A percentile compares a stretch with the other conserved stretches of the same genome.
Conservation (phyloP, 805 yeast genomes). For the Candida chauliodis region DNA sequence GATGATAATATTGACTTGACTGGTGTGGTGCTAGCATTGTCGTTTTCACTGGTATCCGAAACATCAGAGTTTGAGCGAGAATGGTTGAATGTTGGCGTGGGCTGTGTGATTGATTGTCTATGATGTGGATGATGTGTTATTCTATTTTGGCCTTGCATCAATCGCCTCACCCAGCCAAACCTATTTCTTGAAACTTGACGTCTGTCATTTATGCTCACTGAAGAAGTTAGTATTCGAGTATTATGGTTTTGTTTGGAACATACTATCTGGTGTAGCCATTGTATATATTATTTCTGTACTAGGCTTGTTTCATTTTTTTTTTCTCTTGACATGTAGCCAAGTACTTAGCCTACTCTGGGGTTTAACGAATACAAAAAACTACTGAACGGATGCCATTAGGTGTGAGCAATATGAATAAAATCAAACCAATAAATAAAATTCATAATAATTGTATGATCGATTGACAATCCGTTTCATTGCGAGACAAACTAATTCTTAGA, state of each 20-base stretch:
- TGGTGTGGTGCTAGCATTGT: slow-evolving; percentile 47
- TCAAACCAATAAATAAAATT: too few species aligned
- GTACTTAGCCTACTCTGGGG: too few species aligned
- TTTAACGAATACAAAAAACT: too few species aligned
- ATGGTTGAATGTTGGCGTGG: neutral
- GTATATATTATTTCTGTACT: too few species aligned
- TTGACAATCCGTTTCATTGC: too few species aligned
- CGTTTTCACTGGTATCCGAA: slow-evolving; percentile 17
- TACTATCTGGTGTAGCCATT: slow-evolving; percentile 10
- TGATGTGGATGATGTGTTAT: neutral
- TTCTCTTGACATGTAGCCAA: too few species aligned
- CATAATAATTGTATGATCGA: too few species aligned
- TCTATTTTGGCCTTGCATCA: slow-evolving; percentile 24
- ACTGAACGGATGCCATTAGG: too few species aligned
- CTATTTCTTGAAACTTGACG: slow-evolving; percentile 27
- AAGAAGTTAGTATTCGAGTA: neutral
- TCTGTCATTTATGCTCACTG: slow-evolving; percentile 16
- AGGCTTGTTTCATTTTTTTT: too few species aligned
- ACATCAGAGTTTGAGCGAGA: slow-evolving; percentile 3
- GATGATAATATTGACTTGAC: slow-evolving; percentile 42
- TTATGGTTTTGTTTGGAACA: too few species aligned
- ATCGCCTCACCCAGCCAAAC: slow-evolving; percentile 39
- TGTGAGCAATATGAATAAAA: too few species aligned
- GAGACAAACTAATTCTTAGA: too few species aligned
- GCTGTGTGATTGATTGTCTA: neutral